phyloP scores from a whole-genome alignment of 192 early-diverging fungal genomes.

The Coemansia javaensis region DNA sequence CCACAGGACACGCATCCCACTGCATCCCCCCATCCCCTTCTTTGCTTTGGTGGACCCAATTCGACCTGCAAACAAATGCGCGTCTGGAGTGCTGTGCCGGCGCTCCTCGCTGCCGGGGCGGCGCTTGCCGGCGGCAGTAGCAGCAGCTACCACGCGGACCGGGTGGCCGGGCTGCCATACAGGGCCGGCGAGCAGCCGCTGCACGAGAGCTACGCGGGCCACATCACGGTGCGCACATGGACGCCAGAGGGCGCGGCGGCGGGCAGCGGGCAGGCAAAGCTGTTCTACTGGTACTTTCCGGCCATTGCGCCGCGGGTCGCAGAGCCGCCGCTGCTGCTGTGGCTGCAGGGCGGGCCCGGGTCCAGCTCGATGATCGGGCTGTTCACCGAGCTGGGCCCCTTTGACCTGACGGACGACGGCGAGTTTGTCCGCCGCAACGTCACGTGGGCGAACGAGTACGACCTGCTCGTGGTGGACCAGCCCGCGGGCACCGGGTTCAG shows the following conservation, averaged over 20 bases:
- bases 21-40: too few species aligned
- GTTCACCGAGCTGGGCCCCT: constrained; percentile 72
- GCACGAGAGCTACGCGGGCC: constrained; percentile 56
- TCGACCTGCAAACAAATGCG: too few species aligned
- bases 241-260: constrained; percentile 19
- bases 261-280: constrained; percentile 32
- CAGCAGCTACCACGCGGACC: constrained; percentile 16
- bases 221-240: constrained; percentile 56
- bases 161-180: constrained; percentile 39
- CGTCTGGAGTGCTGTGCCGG: too few species aligned
- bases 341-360: constrained; percentile 84
- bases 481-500: constrained; percentile 74
- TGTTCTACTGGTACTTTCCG: constrained; percentile 81
- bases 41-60: too few species aligned
- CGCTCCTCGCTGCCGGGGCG: too few species aligned
- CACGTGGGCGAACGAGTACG: constrained; percentile 67
- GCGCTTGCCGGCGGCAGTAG: too few species aligned
- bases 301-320: constrained; percentile 55
- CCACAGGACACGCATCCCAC: too few species aligned
- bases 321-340: constrained; percentile 65
- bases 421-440: constrained; percentile 50
- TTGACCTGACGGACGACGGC: constrained; percentile 56
- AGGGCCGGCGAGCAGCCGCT: constrained; percentile 53
- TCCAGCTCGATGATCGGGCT: constrained; percentile 75
- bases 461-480: constrained; percentile 75